Conservation (phyloP, 2,329 filamentous ascomycete species). For the Sordariomycetes sp. region DNA sequence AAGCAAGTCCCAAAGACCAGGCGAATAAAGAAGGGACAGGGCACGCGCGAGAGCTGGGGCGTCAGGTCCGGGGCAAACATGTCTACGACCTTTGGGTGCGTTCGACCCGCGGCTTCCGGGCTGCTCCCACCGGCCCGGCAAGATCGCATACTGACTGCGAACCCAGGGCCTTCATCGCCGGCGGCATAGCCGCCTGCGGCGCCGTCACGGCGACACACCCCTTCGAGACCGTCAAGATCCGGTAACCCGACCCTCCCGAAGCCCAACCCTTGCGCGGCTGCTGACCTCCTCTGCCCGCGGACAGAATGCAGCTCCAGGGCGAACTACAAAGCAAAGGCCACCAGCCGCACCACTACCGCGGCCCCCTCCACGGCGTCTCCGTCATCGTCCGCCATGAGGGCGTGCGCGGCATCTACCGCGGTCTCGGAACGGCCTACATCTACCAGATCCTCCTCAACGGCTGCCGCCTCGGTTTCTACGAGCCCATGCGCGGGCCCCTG, state of each 20-base stretch:
- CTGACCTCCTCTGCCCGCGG: slow-evolving; percentile 5
- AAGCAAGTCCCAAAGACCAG: neutral
- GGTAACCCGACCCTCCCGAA: slow-evolving; percentile 33
- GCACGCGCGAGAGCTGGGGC: slow-evolving; percentile 4
- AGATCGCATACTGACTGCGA: neutral
- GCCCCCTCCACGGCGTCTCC: slow-evolving; percentile 80
- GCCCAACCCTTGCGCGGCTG: neutral
- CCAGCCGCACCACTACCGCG: slow-evolving; percentile 79
- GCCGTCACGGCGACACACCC: slow-evolving; percentile 96
- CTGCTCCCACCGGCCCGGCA: neutral
- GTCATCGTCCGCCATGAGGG: slow-evolving; percentile 92
- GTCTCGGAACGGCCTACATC: slow-evolving; percentile 83
- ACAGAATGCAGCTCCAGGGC: slow-evolving; percentile 87
- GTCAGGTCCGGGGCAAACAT: slow-evolving; percentile 20
- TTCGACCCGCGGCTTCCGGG: neutral
- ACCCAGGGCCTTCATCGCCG: slow-evolving; percentile 76
- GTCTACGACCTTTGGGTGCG: slow-evolving; percentile 39
- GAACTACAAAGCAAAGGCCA: slow-evolving; percentile 82
- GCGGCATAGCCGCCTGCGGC: slow-evolving; percentile 92
- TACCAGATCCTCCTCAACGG: slow-evolving; percentile 97
- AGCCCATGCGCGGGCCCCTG: slow-evolving; percentile 70
- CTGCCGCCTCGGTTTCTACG: slow-evolving; percentile 94
- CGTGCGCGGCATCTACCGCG: slow-evolving; percentile 72
- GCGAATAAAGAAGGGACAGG: neutral
- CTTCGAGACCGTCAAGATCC: slow-evolving; percentile 98